Conservation (phyloP, 345 rosid species). For the Mercurialis annua region DNA sequence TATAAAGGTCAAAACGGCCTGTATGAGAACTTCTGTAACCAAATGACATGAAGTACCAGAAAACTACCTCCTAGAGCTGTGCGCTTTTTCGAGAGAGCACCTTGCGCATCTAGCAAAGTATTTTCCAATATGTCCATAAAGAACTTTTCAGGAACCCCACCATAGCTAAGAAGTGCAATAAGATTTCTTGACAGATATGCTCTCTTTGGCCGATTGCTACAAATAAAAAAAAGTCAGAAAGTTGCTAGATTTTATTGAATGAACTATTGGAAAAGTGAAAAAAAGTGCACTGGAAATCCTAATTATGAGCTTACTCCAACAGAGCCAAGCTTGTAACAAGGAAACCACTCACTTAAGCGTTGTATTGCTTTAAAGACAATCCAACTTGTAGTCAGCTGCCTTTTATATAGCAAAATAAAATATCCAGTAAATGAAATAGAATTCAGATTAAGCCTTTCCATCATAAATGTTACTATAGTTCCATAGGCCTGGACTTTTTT, state of each 20-base stretch:
- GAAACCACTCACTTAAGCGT: not conserved
- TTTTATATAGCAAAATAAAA: not conserved
- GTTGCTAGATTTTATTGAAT: not conserved
- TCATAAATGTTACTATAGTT: not conserved
- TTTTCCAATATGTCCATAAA: slow-evolving; percentile 45
- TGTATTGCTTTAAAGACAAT: not conserved
- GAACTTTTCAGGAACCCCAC: slow-evolving; percentile 64
- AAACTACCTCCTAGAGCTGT: slow-evolving; percentile 56
- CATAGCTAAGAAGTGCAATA: slow-evolving; percentile 65
- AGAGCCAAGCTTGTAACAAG: not conserved
- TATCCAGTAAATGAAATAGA: no score
- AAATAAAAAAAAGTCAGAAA: slow-evolving; percentile 22
- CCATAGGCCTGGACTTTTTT: not conserved
- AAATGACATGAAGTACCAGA: not conserved
- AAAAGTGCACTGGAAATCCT: not conserved
- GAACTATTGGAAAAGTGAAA: not conserved
- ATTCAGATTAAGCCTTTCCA: not conserved
- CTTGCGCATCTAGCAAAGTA: slow-evolving; percentile 48
- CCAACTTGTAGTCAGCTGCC: not conserved
- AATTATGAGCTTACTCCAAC: not conserved
- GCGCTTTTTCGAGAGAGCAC: slow-evolving; percentile 36
- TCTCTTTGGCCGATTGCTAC: slow-evolving; percentile 52
- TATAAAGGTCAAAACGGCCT: not conserved
- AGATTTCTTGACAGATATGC: slow-evolving; percentile 49
- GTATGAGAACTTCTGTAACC: not conserved